Base-by-base conservation (phyloP, 2,329 filamentous ascomycete species). In the Exophiala mesophila region DNA sequence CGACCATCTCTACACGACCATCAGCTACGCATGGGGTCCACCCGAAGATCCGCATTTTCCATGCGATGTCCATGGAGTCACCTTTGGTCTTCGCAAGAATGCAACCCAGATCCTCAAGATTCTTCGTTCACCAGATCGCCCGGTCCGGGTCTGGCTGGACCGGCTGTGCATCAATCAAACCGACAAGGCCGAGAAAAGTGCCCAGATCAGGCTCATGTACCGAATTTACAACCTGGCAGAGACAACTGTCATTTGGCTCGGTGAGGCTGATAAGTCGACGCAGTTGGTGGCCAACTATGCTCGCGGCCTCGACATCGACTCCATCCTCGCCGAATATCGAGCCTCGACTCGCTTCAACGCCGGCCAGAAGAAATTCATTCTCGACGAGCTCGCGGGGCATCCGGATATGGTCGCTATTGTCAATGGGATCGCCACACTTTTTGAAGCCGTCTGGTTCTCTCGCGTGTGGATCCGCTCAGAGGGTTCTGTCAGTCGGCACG, bases 381-480 rank as follows among this genome's bases (percentile, higher is more conserved):
- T 47, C n/a, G 45, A 47, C 15, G 33, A 39, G 7, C 33, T 47
- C 29, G 32, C 21, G 12, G 19, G 7, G 12, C 40, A 47, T 34
- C 40, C 35, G 18, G 28, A 44, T 15, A 47, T 44, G 24, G 31
- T 40, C 12, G 23, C 36, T 8, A 9, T 45, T 24, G 19, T 41
- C 29, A 47, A 47, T 21, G 30, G 34, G 3, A 43, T 40, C 24
- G 45, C 41, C 15, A 18, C 36, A 18, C 37, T 47, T 15, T 31
- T 47, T 28, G 36, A 38, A 20, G 19, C 39, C 12, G 26, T 36
- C 3, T 47, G 41, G 34, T 47, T 47, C 21, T 39, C 45, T 7
- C 41, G 45, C 9, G 41, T 47, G 10, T 47, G 45, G 45, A 44
- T 33, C 17, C 36, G 38, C 23, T 40, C 43, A 37, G 45, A 47